A percentile compares a stretch with the other conserved stretches of the same genome.
Evolutionary conservation across 1,284 basidiomycete genomes (phyloP).

Genomic region (Cutaneotrichosporon sp.): DNA sequence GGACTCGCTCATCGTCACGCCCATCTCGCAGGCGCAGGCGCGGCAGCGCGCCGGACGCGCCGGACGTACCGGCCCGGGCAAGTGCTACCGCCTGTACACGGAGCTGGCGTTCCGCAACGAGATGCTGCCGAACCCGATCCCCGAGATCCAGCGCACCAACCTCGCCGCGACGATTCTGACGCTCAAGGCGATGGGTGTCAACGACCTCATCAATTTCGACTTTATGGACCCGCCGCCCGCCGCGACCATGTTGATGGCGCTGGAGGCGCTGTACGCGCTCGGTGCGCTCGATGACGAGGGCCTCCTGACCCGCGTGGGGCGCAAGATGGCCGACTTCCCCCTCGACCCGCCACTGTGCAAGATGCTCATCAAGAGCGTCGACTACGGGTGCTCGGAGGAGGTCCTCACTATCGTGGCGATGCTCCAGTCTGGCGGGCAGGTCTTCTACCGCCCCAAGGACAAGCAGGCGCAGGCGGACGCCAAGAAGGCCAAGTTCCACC

Average conservation of each 20-base stretch:
- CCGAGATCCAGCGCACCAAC: conserved; percentile 96
- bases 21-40: conserved; percentile 98
- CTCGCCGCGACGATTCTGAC: conserved; percentile 89
- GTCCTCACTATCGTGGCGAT: conserved; percentile 96
- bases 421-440: conserved; percentile 87
- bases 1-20: conserved; percentile 98
- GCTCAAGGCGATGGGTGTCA: conserved; percentile 98
- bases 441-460: conserved; percentile 98
- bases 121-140: conserved; percentile 97
- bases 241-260: conserved; percentile 83
- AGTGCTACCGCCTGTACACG: conserved; percentile 97
- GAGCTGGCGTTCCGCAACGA: conserved; percentile 98
- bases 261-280: conserved; percentile 91
- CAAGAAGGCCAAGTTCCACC: conserved; percentile 58
- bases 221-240: conserved; percentile 99
- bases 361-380: conserved; percentile 98
- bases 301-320: conserved; percentile 84
- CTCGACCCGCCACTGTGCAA: conserved; percentile 96
- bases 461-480: conserved; percentile 89
- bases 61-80: conserved; percentile 95
- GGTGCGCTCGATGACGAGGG: conserved; percentile 97
- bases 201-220: conserved; percentile 96
- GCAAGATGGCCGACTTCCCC: conserved; percentile 99
- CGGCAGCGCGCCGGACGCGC: conserved; percentile 93
- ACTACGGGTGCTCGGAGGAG: conserved; percentile 95